Base-by-base conservation (phyloP, 495 filamentous ascomycete species). In the Daldinia bambusicola region DNA sequence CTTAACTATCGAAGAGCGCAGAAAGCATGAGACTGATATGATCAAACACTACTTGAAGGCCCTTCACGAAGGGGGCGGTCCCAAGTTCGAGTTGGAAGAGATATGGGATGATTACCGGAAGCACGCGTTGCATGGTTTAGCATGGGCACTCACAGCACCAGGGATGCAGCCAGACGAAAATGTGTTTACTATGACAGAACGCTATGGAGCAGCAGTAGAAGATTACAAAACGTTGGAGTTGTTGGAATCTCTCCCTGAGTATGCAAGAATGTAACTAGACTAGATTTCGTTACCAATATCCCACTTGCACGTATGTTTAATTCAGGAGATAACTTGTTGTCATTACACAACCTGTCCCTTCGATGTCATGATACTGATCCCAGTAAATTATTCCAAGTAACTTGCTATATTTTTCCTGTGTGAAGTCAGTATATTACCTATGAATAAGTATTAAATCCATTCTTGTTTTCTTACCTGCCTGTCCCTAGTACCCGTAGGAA, bases 41-140 rank as follows among this genome's bases (percentile, higher is more conserved):
- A n/a, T 66, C 13, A 40, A 43, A 6, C 43, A 66, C 14, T 66
- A 66, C 22, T 43, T 66, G 0, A 41, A 52, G 37, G 55, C 41
- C 8, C 45, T 66, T 32, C 31, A 41, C 14, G 55, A 51, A 13
- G 20, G 26, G 0, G 63, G 63, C 6, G 63, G 63, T 6, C 63
- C 63, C 1, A 59, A 52, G 43, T 59, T 66, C 6, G 63, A 66
- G 20, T 18, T 51, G 7, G 63, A 66, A 13, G 63, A 66, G 6
- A 40, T 66, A 37, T 66, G 63, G 63, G 53, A 66, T 59, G 63
- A 66, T 31, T 66, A 66, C 31, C 31, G 63, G n/a, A 66, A 66
- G 34, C 63, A 66, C 16, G 13, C 43, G 8, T 22, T 66, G 18
- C 63, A 66, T 58, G 63, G 63, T 4, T 16, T 66, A 9, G 63